Conservation (phyloP, 2,329 filamentous ascomycete genomes). For the Botryosphaeria dothidea region DNA sequence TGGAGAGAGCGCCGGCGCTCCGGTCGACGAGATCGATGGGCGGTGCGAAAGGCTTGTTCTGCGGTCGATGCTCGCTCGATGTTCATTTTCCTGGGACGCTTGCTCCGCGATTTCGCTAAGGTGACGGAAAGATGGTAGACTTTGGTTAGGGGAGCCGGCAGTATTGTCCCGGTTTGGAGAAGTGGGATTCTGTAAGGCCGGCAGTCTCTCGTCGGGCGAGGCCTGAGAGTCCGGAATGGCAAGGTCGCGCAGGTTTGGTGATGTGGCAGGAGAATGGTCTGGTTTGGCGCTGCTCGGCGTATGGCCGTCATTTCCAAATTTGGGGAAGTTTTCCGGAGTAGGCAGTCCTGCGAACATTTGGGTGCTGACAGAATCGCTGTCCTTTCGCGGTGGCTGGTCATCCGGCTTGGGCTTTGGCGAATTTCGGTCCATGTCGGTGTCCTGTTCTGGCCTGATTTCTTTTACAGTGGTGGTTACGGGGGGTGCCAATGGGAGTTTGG, state of each 20-base stretch:
- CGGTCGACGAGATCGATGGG: slow-evolving; percentile 36
- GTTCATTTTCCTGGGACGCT: slow-evolving; percentile 35
- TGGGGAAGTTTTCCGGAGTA: slow-evolving; percentile 12
- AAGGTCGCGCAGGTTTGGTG: slow-evolving; percentile 32
- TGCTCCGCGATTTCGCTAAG: slow-evolving; percentile 37
- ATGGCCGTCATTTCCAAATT: neutral
- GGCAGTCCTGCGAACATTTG: neutral
- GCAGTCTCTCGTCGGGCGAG: slow-evolving; percentile 34
- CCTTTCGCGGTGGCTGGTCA: neutral
- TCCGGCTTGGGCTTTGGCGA: neutral
- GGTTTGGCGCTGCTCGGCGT: neutral
- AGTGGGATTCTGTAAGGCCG: slow-evolving; percentile 35
- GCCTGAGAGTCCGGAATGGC: slow-evolving; percentile 34
- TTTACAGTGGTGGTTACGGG: slow-evolving; percentile 3
- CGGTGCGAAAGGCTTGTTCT: slow-evolving; percentile 27
- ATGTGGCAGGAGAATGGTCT: slow-evolving; percentile 29
- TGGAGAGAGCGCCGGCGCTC: slow-evolving; percentile 33
- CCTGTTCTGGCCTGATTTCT: slow-evolving; percentile 3
- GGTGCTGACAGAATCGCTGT: neutral
- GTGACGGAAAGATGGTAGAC: slow-evolving; percentile 35
- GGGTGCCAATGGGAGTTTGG: slow-evolving; percentile 7
- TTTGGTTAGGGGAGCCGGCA: slow-evolving; percentile 31
- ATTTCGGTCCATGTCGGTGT: slow-evolving; percentile 14
- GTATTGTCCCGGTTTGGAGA: slow-evolving; percentile 32
- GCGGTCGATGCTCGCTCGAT: slow-evolving; percentile 29